Evolutionary conservation across 2,329 filamentous ascomycete species (phyloP).

Genomic region (Scytalidium lignicola): DNA sequence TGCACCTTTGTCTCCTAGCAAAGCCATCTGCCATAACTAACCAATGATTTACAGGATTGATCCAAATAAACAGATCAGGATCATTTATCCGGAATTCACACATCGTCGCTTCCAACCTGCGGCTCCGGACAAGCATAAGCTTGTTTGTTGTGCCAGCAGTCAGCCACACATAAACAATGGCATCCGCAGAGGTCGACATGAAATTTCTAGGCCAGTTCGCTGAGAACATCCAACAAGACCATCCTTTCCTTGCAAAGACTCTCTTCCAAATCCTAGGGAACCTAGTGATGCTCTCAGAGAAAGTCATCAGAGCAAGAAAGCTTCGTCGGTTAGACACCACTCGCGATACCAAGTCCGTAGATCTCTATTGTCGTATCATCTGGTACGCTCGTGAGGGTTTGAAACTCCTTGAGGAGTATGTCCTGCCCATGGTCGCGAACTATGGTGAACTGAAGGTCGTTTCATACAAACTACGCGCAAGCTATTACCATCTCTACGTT

Average conservation of each 20-base stretch:
- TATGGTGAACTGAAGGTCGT: constrained; percentile 83
- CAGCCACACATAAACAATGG: constrained; percentile 59
- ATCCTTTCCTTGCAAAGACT: constrained; percentile 72
- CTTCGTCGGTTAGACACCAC: constrained; percentile 75
- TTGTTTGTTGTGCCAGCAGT: neutral
- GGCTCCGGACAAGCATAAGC: neutral
- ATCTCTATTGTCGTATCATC: constrained; percentile 85
- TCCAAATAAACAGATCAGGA: neutral
- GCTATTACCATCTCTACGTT: constrained; percentile 95
- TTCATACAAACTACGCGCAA: constrained; percentile 85
- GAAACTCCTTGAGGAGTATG: constrained; percentile 79
- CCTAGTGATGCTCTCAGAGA: constrained; percentile 79
- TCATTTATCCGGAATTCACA: neutral
- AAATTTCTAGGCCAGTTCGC: constrained; percentile 92
- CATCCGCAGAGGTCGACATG: constrained; percentile 93
- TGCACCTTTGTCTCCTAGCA: neutral
- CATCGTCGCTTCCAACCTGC: neutral
- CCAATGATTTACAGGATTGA: neutral
- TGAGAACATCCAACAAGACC: constrained; percentile 69
- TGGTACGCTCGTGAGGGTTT: constrained; percentile 93
- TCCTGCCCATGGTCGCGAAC: constrained; percentile 76
- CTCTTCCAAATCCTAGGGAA: constrained; percentile 89
- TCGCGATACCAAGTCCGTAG: constrained; percentile 72
- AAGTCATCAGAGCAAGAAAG: constrained; percentile 77
- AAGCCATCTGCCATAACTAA: neutral